These are phyloP conservation scores for Mercurialis annua DNA, from an alignment of 345 rosid genomes.

Conservation along the genomic window DNA sequence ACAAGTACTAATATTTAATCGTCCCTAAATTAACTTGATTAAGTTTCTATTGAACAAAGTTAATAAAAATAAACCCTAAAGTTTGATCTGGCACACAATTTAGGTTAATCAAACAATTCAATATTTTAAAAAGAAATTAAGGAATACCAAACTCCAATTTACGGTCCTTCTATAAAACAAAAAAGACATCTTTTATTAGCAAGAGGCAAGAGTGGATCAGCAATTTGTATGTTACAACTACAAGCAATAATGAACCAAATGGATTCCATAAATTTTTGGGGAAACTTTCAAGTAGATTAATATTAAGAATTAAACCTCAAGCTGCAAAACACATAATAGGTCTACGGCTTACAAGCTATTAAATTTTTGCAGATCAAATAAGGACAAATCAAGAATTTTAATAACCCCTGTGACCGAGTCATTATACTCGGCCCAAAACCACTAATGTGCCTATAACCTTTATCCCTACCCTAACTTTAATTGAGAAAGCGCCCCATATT, in stretches of 20 bases:
- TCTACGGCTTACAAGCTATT: too few species aligned
- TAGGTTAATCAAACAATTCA: background rate
- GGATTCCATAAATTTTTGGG: too few species aligned
- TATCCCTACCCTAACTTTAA: background rate
- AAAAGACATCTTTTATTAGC: too few species aligned
- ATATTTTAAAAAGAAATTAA: too few species aligned
- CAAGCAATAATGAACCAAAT: too few species aligned
- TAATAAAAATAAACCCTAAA: background rate
- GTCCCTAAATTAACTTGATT: background rate
- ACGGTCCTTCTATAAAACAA: background rate
- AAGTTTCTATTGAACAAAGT: background rate
- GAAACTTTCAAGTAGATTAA: too few species aligned
- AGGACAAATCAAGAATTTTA: background rate
- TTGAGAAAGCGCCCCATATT: background rate
- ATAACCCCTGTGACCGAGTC: background rate
- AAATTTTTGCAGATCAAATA: too few species aligned
- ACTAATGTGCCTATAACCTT: background rate
- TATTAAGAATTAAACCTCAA: too few species aligned
- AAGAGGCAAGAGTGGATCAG: too few species aligned
- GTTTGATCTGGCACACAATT: background rate
- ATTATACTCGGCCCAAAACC: background rate
- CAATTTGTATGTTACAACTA: too few species aligned
- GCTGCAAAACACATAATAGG: background rate
- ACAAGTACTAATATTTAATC: background rate
- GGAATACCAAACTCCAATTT: background rate